Conservation (phyloP, 108 stramenopile genomes). For the Mediolabrus comicus region DNA sequence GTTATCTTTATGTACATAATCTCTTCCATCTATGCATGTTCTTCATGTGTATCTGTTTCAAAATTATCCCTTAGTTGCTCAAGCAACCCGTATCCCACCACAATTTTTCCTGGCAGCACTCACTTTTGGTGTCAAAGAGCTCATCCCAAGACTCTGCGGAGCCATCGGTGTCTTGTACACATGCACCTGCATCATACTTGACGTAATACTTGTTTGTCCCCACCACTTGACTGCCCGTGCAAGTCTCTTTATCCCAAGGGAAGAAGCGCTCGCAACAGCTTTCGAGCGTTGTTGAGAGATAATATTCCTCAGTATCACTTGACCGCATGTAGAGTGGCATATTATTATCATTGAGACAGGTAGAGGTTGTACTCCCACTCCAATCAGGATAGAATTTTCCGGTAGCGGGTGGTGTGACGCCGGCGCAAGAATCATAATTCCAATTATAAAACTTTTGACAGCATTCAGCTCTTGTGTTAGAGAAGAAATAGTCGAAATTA, state of each 20-base stretch:
- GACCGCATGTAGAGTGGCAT: neutral
- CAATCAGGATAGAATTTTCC: neutral
- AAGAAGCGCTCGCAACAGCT: neutral
- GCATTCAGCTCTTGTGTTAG: slow-evolving; percentile 2
- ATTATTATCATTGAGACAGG: neutral
- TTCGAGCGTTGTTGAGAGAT: neutral
- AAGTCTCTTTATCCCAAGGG: neutral
- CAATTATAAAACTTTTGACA: neutral
- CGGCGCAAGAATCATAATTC: neutral
- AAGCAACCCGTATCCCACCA: neutral
- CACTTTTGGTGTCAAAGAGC: neutral
- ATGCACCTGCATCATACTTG: neutral
- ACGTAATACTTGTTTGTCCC: neutral
- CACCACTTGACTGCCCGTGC: neutral
- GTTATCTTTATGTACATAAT: too few species aligned
- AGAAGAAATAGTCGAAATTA: neutral
- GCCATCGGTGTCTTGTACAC: neutral
- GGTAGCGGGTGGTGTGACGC: neutral
- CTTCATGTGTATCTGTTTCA: too few species aligned
- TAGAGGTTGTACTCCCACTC: neutral
- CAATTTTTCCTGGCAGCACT: neutral
- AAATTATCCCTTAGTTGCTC: neutral
- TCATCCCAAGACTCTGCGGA: neutral
- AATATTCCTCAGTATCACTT: neutral
- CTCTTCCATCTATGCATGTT: too few species aligned